Conservation (phyloP, 768 basidiomycete genomes). For the Lactarius trivialis region DNA sequence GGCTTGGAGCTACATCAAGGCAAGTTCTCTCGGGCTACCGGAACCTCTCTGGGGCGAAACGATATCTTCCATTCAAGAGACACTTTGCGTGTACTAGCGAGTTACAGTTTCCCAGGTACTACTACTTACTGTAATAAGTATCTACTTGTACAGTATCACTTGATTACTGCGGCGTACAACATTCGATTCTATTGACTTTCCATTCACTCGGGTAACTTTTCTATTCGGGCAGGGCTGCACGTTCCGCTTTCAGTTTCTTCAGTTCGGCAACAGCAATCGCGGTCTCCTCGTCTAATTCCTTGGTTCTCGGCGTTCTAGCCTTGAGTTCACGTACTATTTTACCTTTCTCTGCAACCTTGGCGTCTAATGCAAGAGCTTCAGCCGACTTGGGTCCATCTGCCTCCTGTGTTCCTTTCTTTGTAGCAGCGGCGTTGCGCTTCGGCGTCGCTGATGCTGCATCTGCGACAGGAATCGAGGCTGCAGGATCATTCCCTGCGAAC, state of each 20-base stretch:
- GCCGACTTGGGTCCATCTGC: slow-evolving; percentile 57
- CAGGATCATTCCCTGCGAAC: slow-evolving; percentile 64
- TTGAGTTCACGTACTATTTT: slow-evolving; percentile 67
- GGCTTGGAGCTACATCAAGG: too few species aligned
- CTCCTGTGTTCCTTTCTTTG: slow-evolving; percentile 40
- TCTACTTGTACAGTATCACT: not conserved
- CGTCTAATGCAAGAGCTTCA: slow-evolving; percentile 67
- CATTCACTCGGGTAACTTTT: not conserved
- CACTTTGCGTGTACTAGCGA: not conserved
- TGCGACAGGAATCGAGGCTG: slow-evolving; percentile 31
- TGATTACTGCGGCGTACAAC: not conserved
- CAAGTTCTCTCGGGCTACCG: too few species aligned
- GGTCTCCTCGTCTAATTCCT: slow-evolving; percentile 56
- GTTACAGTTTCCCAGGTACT: not conserved
- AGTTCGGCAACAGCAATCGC: slow-evolving; percentile 54
- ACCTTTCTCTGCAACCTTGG: slow-evolving; percentile 70
- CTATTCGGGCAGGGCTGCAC: slow-evolving; percentile 32
- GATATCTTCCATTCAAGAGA: not conserved
- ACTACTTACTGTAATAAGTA: too few species aligned
- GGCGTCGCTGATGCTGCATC: slow-evolving; percentile 44
- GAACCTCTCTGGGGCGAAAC: not conserved
- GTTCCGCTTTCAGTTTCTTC: slow-evolving; percentile 58
- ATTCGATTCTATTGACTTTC: not conserved
- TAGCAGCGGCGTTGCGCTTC: slow-evolving; percentile 45
- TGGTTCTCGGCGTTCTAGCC: slow-evolving; percentile 49